phyloP scores from a whole-genome alignment of 768 basidiomycete genomes.

The Hysterangium stoloniferum region DNA sequence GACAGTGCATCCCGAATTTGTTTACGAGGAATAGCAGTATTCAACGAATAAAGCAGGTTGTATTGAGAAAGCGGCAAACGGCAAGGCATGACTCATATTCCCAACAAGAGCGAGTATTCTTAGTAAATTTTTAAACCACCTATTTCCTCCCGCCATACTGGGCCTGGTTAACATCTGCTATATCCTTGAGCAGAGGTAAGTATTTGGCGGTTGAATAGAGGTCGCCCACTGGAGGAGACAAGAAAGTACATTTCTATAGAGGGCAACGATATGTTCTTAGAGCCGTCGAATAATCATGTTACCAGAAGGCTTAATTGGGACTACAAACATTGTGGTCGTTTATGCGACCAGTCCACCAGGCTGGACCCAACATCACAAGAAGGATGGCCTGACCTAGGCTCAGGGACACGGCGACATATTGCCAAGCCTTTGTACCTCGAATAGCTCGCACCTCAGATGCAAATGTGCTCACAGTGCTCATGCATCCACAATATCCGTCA shows the following conservation, averaged over 20 bases:
- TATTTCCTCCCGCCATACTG: conserved; percentile 59
- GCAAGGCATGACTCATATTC: not conserved
- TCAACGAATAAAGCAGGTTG: not conserved
- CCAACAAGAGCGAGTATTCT: not conserved
- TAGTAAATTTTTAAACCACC: conserved; percentile 25
- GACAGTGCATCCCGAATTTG: conserved; percentile 35
- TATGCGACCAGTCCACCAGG: conserved; percentile 44
- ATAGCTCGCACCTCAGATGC: conserved; percentile 68
- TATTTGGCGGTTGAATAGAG: conserved; percentile 46
- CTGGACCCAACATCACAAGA: conserved; percentile 64
- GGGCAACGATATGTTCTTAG: too few species aligned
- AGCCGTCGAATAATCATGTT: too few species aligned
- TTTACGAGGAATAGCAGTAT: not conserved
- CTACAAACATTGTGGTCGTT: conserved; percentile 45
- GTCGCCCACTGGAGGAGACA: too few species aligned
- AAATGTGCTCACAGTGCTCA: conserved; percentile 93
- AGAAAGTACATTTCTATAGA: too few species aligned
- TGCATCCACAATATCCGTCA: conserved; percentile 93
- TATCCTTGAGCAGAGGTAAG: conserved; percentile 67
- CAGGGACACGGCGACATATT: conserved; percentile 69
- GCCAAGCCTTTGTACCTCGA: conserved; percentile 45
- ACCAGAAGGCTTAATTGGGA: too few species aligned
- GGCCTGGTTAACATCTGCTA: conserved; percentile 56
- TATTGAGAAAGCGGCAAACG: conserved; percentile 3
- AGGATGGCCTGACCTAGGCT: conserved; percentile 59